Evolutionary conservation across 371 early-diverging fungal genomes (phyloP), one percentile per base, ranked within the genome.

Genomic region (Syncephalastrum sp.): DNA sequence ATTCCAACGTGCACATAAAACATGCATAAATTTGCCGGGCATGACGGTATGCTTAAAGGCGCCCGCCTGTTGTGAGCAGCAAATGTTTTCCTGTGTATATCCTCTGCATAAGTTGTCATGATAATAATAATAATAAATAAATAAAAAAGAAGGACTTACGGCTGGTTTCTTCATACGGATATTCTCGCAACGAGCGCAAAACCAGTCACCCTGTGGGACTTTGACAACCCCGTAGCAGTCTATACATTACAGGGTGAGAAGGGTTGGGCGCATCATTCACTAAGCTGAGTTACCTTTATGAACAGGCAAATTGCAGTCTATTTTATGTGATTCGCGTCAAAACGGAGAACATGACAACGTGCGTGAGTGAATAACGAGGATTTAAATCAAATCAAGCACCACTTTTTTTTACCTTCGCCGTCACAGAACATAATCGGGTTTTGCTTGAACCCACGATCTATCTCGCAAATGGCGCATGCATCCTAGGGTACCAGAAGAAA

Each of bases 1-100:
- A 47, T 75, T 73, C 70, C 80, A 82, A 33, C 72, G 58, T 4
- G 83, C 83, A 60, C 85, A 85, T 8, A 82, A 80, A 5, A 79
- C 75, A 56, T 85, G 85, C 61, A 83, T 81, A 54, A 77, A 85
- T 49, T 72, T 66, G 14, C 75, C 81, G 29, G 74, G 68, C n/a
- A 65, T 60, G 5, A 60, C 67, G 0, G 85, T 82, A 17, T 70
- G 77, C 55, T 79, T 82, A 41, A 82, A 67, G 13, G 83, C 83
- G 7, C 85, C 83, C 13, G 67, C 56, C 29, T 51, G 63, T 19
- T 56, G 63, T 4, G 77, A 73, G 54, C 85, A 85, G 29, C 85
- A 85, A 19, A 81, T 61, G 16, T 67, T 67, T 19, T 70, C 75
- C 85, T 85, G 61, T 21, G 54, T 17, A 2, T 33, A 33, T 12